Evolutionary conservation across 345 rosid genomes (phyloP), one percentile per base, ranked within the genome.

Genomic region (Arabis alpina): DNA sequence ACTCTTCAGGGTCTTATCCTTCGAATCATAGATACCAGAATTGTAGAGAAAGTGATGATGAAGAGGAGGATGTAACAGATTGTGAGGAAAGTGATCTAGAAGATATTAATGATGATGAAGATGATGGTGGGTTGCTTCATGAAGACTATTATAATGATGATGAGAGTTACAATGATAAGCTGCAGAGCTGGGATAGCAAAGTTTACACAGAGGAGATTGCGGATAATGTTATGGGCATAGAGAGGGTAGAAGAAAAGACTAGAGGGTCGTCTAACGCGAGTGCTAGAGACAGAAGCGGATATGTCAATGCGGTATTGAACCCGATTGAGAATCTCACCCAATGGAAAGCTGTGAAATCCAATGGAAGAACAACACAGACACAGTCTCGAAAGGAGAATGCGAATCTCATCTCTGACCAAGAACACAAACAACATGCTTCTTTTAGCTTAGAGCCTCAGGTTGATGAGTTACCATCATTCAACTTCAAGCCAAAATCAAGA

Each of bases 251-350:
- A 32, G 60, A 40, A 74, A 77, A 78, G 70, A 54, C 69, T 16
- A 64, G 56, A 34, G 71, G 64, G 61, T 54, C 40, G 61, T 54
- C 40, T 27, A 79, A 77, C 67, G 65, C 47, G 19, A 79, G 73
- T 76, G 87, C 54, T 40, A 82, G 90, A 69, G 90, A 80, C 66
- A 81, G 90, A 74, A 82, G 83, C 34, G 80, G 68, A 65, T 82
- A 84, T 74, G 84, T 84, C 28, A 88, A 86, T 54, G 59, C 88
- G 4, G 93, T 91, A 54, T 54, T 94, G 66, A 89, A 87, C 70
- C 99, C 99, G 0, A 92, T 94, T 8, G 98, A 91, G 81, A 94
- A 91, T 79, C 88, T 91, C 3, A 64, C 82, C 41, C 99, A 91
- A 74, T 94, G 99, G 98, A 94, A 82, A 77, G 90, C 95, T 47